A percentile compares a stretch with the other conserved stretches of the same genome.
Conservation (phyloP, 108 stramenopile species). For the Pelagomonas calceolata region DNA sequence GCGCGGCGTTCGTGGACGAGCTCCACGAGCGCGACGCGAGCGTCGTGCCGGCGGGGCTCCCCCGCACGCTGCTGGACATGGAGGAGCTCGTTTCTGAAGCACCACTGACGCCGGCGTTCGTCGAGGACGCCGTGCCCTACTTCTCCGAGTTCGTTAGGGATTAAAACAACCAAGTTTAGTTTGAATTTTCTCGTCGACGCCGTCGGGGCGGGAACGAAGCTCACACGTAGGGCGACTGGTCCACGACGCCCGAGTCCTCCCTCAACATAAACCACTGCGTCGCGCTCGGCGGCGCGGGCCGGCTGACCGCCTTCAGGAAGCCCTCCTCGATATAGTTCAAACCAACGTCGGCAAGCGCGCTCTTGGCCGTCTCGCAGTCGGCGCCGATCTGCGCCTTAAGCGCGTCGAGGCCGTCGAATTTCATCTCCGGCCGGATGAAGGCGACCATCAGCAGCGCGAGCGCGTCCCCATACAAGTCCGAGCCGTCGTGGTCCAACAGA, state of each 20-base stretch:
- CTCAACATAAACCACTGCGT: too few relatives aligned
- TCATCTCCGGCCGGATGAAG: conserved; percentile 61
- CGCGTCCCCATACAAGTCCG: conserved; percentile 65
- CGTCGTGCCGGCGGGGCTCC: background rate
- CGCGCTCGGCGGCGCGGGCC: too few relatives aligned
- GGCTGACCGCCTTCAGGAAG: too few relatives aligned
- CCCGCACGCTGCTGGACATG: background rate
- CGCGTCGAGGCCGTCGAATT: conserved; percentile 62
- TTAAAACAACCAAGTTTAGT: too few relatives aligned
- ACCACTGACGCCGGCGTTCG: too few relatives aligned
- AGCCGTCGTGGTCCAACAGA: conserved; percentile 39
- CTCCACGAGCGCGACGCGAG: background rate
- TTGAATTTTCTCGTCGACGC: too few relatives aligned
- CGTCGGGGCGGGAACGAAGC: too few relatives aligned
- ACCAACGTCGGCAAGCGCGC: conserved; percentile 32
- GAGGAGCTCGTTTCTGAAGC: background rate
- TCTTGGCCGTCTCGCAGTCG: conserved; percentile 53
- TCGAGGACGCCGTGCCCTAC: too few relatives aligned
- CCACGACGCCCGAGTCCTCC: too few relatives aligned
- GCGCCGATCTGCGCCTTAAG: conserved; percentile 57
- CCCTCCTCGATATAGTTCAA: too few relatives aligned
- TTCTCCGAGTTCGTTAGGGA: too few relatives aligned
- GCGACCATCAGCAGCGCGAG: conserved; percentile 62
- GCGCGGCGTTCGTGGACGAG: background rate
- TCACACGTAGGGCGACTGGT: too few relatives aligned